A percentile compares a stretch with the other conserved stretches of the same genome.
These are phyloP conservation scores for Coemansia sp. DNA, from an alignment of 192 early-diverging fungal species.

Conservation along the genomic window DNA sequence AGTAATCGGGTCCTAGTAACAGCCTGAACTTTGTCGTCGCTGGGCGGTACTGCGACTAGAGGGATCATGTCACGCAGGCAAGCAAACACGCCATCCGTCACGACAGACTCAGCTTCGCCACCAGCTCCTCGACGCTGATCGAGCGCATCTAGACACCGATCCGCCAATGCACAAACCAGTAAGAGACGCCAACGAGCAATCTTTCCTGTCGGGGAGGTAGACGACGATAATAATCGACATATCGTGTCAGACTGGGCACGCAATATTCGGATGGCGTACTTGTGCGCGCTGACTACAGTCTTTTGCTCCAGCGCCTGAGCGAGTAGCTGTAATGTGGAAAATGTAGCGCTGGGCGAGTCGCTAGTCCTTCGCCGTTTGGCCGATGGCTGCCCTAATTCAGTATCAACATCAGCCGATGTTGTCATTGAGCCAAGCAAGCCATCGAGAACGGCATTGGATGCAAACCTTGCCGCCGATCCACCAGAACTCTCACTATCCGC, in stretches of 20 bases:
- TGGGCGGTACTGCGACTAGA: neutral
- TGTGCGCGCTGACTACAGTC: neutral
- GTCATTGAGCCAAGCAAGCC: conserved; percentile 12
- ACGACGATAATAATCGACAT: neutral
- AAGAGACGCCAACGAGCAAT: neutral
- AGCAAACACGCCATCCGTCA: conserved; percentile 32
- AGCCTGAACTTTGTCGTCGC: neutral
- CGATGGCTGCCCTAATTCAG: neutral
- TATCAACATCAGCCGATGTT: neutral
- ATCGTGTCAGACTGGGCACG: neutral
- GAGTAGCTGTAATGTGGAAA: conserved; percentile 10
- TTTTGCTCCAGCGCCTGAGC: conserved; percentile 6
- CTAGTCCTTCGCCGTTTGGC: neutral
- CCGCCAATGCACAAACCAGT: conserved; percentile 15
- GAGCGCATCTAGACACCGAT: neutral
- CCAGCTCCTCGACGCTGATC: neutral
- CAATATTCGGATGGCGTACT: conserved; percentile 24
- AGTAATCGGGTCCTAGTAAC: too few relatives aligned
- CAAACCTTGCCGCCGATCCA: conserved; percentile 14
- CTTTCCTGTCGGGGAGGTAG: neutral
- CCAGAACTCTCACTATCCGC: neutral
- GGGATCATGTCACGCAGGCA: conserved; percentile 31
- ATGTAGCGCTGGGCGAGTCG: neutral
- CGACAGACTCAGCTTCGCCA: neutral
- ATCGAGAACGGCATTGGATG: conserved; percentile 13